Evolutionary conservation across 2,329 filamentous ascomycete species (phyloP), one percentile per base, ranked within the genome.

Genomic region (Celoporthe dispersa): DNA sequence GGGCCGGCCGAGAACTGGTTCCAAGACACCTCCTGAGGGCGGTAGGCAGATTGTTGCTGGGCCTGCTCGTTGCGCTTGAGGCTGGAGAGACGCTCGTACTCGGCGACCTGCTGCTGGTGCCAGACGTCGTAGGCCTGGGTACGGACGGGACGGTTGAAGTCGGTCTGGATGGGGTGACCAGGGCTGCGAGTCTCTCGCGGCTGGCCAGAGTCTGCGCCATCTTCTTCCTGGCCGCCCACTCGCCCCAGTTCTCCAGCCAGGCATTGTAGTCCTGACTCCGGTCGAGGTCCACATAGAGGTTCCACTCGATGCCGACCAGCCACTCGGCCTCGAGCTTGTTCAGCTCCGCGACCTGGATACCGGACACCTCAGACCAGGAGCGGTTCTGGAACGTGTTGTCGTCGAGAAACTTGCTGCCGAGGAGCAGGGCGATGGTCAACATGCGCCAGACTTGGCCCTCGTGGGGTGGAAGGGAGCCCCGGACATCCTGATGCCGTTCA

Each of bases 331-430:
- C 94, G 79, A 97, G 87, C 71, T 87, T 85, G 82, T 97, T 97
- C 75, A 98, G 86, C 77, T 97, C 94, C 2, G 87, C 82, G 28
- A 97, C 94, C 41, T 91, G 86, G 74, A 98, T 97, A 72, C 93
- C 93, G 81, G 94, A 97, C 66, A 98, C 94, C 78, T 98, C 94
- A 6, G 94, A 93, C 94, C 94, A 98, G 1, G 94, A 97, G 68
- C 93, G 92, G 83, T 97, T 98, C 85, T 97, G 94, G 82, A 98
- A 98, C 7, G 94, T 98, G 82, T 97, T 97, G 85, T 97, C 94
- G 77, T 98, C 94, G 74, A 97, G 85, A 77, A 97, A 98, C 83
- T 98, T 98, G 88, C 94, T 97, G 71, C 94, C 94, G 67, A 98
- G 86, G 66, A 98, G 87, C 69, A 98, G 84, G 9, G 92, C 90